Base-by-base conservation (phyloP, 2,329 filamentous ascomycete species). In the Penicillium sp. region DNA sequence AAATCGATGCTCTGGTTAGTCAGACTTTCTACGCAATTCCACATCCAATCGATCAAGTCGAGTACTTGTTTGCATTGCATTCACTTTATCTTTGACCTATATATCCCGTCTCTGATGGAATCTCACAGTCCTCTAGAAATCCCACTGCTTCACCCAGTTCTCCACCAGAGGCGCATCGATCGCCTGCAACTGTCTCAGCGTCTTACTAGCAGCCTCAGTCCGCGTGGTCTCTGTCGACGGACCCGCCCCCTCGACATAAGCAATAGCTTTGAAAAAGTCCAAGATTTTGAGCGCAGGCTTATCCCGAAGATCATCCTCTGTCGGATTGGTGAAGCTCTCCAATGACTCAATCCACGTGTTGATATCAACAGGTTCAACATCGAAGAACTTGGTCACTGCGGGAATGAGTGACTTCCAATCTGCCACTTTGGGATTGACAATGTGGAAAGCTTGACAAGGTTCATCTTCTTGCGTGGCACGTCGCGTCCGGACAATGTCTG, bases 401-500 rank as follows among this genome's bases (percentile, higher is more conserved):
- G 41, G 44, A 14, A 47, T 32, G 2, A 47, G 38, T 2, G 42
- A 41, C 22, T 37, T 11, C 42, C 44, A 43, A 6, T 37, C 20
- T 3, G 40, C 30, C 2, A 20, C 16, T 4, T 23, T 37, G 8
- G 39, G 44, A 5, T 47, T 49, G 13, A 48, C 45, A 11, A 44
- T 28, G 14, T 46, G 39, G 37, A 46, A 46, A 4, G 38, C 43
- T 3, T 40, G 30, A 17, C 32, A 41, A 6, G 11, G 27, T 12
- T 46, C 40, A 15, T 40, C 35, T 8, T 44, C 38, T 25, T 43
- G 30, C 2, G 45, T 46, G 7, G 15, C 28, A n/a, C 45, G 45
- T 9, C 54, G 44, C n/a, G 44, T 55, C 12, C 67, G 63, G 1
- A 60, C 52, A 2, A 74, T 62, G 35, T 77, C 74, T 14, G 72